Base-by-base conservation (phyloP, 2,329 filamentous ascomycete species). In the Chaetomiaceae sp. region DNA sequence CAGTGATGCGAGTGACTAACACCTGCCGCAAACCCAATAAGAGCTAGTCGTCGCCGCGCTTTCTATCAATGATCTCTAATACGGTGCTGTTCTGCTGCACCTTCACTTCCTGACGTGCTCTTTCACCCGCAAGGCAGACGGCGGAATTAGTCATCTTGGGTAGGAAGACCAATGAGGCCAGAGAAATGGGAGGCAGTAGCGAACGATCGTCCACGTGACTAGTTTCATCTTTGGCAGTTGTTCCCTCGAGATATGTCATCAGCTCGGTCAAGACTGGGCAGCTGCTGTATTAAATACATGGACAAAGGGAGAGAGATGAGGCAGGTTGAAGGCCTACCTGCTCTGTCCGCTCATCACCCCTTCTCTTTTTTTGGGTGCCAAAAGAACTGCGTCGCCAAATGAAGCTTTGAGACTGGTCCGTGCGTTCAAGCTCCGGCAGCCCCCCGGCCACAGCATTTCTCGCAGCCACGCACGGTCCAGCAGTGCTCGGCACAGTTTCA, bases 91-190 rank as follows among this genome's bases (percentile, higher is more conserved):
- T n/a, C n/a, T n/a, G n/a, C n/a, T n/a, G n/a, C n/a, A n/a, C n/a
- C n/a, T n/a, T n/a, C n/a, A n/a, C n/a, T n/a, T n/a, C n/a, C n/a
- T n/a, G n/a, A n/a, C n/a, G n/a, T n/a, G n/a, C n/a, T n/a, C n/a
- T n/a, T n/a, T n/a, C n/a, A n/a, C n/a, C 34, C 34, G 42, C 48
- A 46, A 54, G 50, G 52, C 52, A 53, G 50, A 54, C 43, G 45
- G 12, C 14, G 9, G 37, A 19, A 47, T 54, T 50, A 33, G 45
- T 54, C 42, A 54, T 43, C 51, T 41, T 44, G 19, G 29, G 8
- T 3, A 15, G 3, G 6, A 15, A 3, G 6, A 34, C 50, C 50
- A 55, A 55, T 51, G 40, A 47, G 27, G 30, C 2, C 3, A 17
- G 15, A n/a, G 17, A 52, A 49, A 49, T 48, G 38, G 24, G 24